Evolutionary conservation across 768 basidiomycete species (phyloP).

Genomic region (Leccinum disarticulatum): DNA sequence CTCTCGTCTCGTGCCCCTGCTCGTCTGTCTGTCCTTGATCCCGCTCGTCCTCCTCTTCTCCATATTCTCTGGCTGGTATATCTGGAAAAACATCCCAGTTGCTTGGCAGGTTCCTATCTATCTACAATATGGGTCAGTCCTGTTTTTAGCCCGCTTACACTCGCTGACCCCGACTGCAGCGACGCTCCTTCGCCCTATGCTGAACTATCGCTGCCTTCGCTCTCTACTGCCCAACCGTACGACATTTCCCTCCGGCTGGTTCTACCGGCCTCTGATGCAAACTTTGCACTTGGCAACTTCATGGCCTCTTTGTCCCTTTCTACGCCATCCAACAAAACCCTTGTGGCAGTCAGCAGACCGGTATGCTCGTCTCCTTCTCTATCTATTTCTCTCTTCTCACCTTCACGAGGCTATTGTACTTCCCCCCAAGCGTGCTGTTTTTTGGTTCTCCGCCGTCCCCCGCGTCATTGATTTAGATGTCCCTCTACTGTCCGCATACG

Average conservation of each 20-base stretch:
- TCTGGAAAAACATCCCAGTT: conserved; percentile 71
- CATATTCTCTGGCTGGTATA: conserved; percentile 64
- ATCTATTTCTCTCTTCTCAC: conserved; percentile 8
- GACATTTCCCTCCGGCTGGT: conserved; percentile 66
- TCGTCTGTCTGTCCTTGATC: conserved; percentile 59
- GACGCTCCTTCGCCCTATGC: conserved; percentile 69
- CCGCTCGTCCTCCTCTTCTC: conserved; percentile 65
- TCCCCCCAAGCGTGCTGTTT: conserved; percentile 34
- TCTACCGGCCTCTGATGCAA: conserved; percentile 65
- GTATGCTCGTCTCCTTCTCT: conserved; percentile 42
- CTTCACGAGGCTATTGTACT: conserved; percentile 56
- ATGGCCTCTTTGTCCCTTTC: conserved; percentile 68
- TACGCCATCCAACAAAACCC: conserved; percentile 61
- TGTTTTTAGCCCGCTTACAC: background rate
- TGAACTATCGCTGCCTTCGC: conserved; percentile 45
- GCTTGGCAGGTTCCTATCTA: conserved; percentile 69
- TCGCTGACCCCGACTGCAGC: conserved; percentile 36
- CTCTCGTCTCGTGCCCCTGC: conserved; percentile 64
- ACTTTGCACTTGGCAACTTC: conserved; percentile 79
- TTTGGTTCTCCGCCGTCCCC: conserved; percentile 41
- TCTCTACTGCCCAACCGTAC: conserved; percentile 68
- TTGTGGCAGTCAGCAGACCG: conserved; percentile 59
- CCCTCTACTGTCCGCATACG: conserved; percentile 56
- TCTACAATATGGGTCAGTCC: conserved; percentile 77
- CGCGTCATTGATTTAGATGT: conserved; percentile 49